Conservation (phyloP, 768 basidiomycete species). For the Leccinum aurantiacum region DNA sequence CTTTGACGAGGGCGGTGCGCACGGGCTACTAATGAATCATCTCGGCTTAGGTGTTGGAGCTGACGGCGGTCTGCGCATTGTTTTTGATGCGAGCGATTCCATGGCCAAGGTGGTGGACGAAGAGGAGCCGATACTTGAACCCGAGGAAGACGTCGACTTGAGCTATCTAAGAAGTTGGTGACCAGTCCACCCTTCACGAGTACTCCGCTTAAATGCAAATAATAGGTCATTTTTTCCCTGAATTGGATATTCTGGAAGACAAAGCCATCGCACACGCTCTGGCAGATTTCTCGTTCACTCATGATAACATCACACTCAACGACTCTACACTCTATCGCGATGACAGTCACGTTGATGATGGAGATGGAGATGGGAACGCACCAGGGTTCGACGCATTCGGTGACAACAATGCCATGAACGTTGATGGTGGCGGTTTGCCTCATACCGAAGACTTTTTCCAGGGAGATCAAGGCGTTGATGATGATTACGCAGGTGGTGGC, state of each 20-base stretch:
- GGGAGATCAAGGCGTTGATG: slow-evolving; percentile 55
- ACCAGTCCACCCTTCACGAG: slow-evolving; percentile 1
- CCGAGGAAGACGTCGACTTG: slow-evolving; percentile 66
- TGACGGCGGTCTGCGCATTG: slow-evolving; percentile 83
- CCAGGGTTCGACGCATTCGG: slow-evolving; percentile 24
- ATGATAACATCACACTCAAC: slow-evolving; percentile 58
- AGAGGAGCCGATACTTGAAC: slow-evolving; percentile 61
- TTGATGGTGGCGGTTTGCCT: slow-evolving; percentile 39
- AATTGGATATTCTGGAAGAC: slow-evolving; percentile 58
- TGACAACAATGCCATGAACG: slow-evolving; percentile 34
- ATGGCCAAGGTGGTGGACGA: slow-evolving; percentile 78
- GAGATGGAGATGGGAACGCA: slow-evolving; percentile 34
- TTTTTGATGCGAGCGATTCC: slow-evolving; percentile 95
- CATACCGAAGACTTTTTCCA: slow-evolving; percentile 67
- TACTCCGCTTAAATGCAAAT: slow-evolving; percentile 7
- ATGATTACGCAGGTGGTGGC: slow-evolving; percentile 42
- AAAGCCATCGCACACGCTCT: slow-evolving; percentile 82
- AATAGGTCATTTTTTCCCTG: slow-evolving; percentile 71
- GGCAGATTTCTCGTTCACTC: slow-evolving; percentile 78
- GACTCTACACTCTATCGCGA: slow-evolving; percentile 62
- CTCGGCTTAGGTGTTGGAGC: slow-evolving; percentile 72
- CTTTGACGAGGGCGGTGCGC: slow-evolving; percentile 97
- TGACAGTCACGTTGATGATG: slow-evolving; percentile 41
- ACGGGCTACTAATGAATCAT: slow-evolving; percentile 96
- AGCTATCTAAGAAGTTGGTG: slow-evolving; percentile 58